Evolutionary conservation across 2,329 filamentous ascomycete species (phyloP).

Genomic region (Sporothrix pallida): DNA sequence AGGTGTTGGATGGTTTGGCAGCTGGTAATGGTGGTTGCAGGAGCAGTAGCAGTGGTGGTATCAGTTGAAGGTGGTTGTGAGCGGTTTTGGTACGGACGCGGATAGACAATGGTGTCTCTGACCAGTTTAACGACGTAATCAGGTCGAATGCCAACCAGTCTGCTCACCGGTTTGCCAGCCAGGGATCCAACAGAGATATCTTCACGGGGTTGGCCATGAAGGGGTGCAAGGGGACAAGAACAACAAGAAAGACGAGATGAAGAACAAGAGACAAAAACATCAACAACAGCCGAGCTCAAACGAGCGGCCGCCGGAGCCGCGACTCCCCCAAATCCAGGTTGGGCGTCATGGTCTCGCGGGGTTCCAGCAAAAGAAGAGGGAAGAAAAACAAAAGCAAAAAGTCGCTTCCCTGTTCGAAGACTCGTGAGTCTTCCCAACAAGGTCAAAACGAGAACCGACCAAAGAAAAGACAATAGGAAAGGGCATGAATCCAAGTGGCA

Average conservation of each 20-base stretch:
- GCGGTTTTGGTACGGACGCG: slow-evolving; percentile 12
- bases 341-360: slow-evolving; percentile 15
- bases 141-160: slow-evolving; percentile 27
- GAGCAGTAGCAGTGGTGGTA: not conserved
- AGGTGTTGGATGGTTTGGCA: not conserved
- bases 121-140: slow-evolving; percentile 37
- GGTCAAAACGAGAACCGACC: not conserved
- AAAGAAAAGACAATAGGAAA: slow-evolving; percentile 1
- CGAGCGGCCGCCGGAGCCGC: slow-evolving; percentile 11
- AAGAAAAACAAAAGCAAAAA: not conserved
- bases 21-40: slow-evolving; percentile 17
- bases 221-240: slow-evolving; percentile 46
- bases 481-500: not conserved
- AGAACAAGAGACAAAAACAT: slow-evolving; percentile 20
- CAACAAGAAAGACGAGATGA: slow-evolving; percentile 42
- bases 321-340: slow-evolving; percentile 13
- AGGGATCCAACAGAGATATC: no score
- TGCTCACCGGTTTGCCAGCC: no score
- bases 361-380: no score
- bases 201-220: no score
- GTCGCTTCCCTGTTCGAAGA: not conserved
- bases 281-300: slow-evolving; percentile 18
- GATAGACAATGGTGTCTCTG: slow-evolving; percentile 23
- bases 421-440: no score
- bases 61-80: not conserved